Evolutionary conservation across 2,329 filamentous ascomycete species (phyloP), one percentile per base, ranked within the genome.

Genomic region (Trichoderma atroviride): DNA sequence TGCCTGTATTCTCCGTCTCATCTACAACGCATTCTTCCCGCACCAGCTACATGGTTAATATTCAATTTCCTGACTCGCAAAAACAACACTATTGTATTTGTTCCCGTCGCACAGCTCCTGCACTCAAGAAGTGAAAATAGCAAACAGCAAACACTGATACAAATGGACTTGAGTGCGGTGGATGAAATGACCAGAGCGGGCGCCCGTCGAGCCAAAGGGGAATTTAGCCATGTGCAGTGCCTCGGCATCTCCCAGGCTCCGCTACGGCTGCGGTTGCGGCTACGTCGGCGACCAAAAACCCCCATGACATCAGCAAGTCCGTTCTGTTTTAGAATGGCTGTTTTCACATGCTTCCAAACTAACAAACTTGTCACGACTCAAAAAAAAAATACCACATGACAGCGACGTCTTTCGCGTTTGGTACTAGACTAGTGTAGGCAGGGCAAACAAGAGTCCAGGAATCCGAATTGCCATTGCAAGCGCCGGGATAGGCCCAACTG

Each of bases 241-340:
- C 67, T 69, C 67, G 67, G 67, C 67, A 63, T 69, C 40, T 57
- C 55, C 31, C 40, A 19, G 19, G 43, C 35, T 53, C 50, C 68
- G 43, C 58, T 35, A 31, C 40, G 57, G 69, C 43, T 62, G 47
- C 56, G 37, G 43, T 35, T 35, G 47, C 53, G 57, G 69, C 43
- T 62, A 33, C 56, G 37, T 65, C 62, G 52, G 56, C 43, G 47
- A 31, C 16, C 4, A 5, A 43, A 40, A 43, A 35, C 60, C 16
- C 53, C 16, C 63, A 70, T 70, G 69, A 70, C 69, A 68, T 70
- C 69, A 68, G 60, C 35, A 22, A 24, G 4, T 29, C 40, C 29
- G 33, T 53, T 43, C 3, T 43, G 40, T 43, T 43, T 43, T 43
- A 43, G 40, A 13, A 14, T 43, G 40, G 43, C 40, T 4, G 22